These are phyloP conservation scores for Litchi chinensis DNA, from an alignment of 345 rosid genomes.

Conservation along the genomic window DNA sequence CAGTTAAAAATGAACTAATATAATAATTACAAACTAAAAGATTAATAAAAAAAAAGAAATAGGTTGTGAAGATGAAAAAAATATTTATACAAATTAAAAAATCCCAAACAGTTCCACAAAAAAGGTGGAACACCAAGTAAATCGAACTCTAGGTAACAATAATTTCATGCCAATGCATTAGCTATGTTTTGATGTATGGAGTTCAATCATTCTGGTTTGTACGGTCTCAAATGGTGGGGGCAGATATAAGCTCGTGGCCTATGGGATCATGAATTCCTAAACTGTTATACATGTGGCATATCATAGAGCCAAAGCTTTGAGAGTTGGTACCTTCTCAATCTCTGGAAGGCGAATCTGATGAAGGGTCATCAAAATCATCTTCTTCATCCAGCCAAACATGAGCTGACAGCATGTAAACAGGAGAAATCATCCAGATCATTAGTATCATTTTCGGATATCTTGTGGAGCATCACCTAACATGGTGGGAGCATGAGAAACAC, in stretches of 20 bases:
- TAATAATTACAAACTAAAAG: no score
- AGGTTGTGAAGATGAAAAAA: no score
- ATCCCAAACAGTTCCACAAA: no score
- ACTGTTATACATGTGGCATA: neutral
- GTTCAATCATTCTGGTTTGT: neutral
- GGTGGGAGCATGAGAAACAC: neutral
- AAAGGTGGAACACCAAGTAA: no score
- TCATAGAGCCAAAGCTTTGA: neutral
- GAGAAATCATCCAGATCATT: constrained; percentile 26
- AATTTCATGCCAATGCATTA: no score
- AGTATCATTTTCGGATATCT: constrained; percentile 20
- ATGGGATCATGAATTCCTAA: neutral
- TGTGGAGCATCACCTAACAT: constrained; percentile 17
- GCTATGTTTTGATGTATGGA: no score
- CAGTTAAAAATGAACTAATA: no score
- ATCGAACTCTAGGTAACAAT: no score
- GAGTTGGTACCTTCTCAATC: neutral
- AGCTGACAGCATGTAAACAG: constrained; percentile 8
- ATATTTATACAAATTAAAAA: no score
- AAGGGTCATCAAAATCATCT: constrained; percentile 22
- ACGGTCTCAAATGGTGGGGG: neutral
- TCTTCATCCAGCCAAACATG: constrained; percentile 9
- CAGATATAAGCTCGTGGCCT: no score
- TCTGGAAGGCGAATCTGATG: constrained; percentile 2
- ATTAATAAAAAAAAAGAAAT: no score